Evolutionary conservation across 2,329 filamentous ascomycete genomes (phyloP).

Genomic region (Dactylellina haptotyla): DNA sequence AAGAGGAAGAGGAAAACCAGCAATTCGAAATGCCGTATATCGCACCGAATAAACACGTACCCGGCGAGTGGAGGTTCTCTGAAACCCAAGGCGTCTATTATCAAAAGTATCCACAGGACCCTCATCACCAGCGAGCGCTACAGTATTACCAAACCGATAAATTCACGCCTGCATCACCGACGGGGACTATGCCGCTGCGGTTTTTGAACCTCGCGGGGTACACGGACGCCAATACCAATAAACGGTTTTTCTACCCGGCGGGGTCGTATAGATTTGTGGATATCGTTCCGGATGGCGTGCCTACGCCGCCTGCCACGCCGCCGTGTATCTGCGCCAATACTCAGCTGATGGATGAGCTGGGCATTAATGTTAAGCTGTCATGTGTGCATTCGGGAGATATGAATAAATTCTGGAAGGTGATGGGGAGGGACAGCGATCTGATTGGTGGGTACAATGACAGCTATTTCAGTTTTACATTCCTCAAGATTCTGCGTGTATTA

Average conservation of each 20-base stretch:
- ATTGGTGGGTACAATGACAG: constrained; percentile 25
- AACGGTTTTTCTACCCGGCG: constrained; percentile 27
- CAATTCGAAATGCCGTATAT: not conserved
- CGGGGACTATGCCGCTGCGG: not conserved
- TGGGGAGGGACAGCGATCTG: constrained; percentile 41
- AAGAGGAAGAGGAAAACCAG: not conserved
- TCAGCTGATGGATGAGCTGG: constrained; percentile 38
- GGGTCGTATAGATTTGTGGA: constrained; percentile 15
- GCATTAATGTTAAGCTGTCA: constrained; percentile 42
- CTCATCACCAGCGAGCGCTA: not conserved
- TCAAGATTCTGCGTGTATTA: too few species aligned
- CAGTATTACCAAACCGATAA: not conserved
- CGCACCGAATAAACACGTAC: not conserved
- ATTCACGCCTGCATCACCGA: not conserved
- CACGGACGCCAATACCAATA: constrained; percentile 23
- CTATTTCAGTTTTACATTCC: too few species aligned
- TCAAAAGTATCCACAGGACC: not conserved
- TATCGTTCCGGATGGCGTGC: not conserved
- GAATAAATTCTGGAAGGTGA: constrained; percentile 52
- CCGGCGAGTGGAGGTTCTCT: not conserved
- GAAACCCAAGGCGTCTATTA: not conserved
- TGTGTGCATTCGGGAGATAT: constrained; percentile 52
- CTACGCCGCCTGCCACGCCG: not conserved
- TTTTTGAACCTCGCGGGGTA: constrained; percentile 42
- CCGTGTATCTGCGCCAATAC: constrained; percentile 32